These are phyloP conservation scores for Smittium culicis DNA, from an alignment of 371 early-diverging fungal genomes.

Conservation along the genomic window DNA sequence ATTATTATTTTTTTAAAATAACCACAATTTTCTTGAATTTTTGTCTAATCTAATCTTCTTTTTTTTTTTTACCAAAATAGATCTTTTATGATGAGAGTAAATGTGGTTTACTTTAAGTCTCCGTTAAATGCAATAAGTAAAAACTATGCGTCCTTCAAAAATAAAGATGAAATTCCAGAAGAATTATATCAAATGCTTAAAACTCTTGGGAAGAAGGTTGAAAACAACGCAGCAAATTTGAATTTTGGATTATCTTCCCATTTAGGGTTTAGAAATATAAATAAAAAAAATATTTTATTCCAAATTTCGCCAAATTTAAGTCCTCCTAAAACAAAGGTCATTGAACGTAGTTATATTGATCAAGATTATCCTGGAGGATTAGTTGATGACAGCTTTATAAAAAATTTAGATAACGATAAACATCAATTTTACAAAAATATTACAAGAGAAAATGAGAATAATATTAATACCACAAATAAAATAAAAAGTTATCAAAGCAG, in stretches of 20 bases:
- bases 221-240: not conserved
- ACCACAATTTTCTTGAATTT: not conserved
- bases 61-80: constrained; percentile 3
- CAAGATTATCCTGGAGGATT: not conserved
- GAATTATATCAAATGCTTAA: not conserved
- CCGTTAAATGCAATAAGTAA: not conserved
- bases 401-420: not conserved
- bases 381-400: not conserved
- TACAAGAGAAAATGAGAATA: not conserved
- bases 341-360: not conserved
- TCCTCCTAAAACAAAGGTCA: not conserved
- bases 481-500: not conserved
- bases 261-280: not conserved
- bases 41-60: not conserved
- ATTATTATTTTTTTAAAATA: not conserved
- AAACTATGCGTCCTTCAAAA: not conserved
- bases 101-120: constrained; percentile 7
- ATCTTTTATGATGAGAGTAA: constrained; percentile 10
- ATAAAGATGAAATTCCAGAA: not conserved
- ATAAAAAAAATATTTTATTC: not conserved
- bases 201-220: not conserved
- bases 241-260: constrained; percentile 1
- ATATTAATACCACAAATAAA: not conserved
- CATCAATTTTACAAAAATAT: not conserved
- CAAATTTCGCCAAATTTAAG: constrained; percentile 8